Conservation (phyloP, 768 basidiomycete species). For the Agrocybe chaxingu region DNA sequence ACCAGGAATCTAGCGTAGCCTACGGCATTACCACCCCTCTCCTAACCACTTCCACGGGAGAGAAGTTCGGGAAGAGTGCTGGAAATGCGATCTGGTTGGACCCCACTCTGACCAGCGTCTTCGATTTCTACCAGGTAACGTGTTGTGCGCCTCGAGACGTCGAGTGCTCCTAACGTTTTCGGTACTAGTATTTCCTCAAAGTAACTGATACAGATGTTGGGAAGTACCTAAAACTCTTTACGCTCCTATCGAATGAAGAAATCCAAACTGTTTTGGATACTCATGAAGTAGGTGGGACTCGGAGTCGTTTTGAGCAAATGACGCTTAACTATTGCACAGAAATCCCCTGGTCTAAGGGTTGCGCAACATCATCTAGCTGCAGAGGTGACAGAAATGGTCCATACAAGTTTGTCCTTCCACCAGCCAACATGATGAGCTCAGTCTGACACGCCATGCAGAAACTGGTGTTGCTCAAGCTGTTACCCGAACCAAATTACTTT, state of each 20-base stretch:
- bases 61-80: constrained; percentile 97
- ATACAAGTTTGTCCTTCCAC: constrained; percentile 26
- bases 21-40: constrained; percentile 94
- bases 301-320: neutral
- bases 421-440: neutral
- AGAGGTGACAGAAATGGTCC: constrained; percentile 54
- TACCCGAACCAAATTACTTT: constrained; percentile 41
- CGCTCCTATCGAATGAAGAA: constrained; percentile 58
- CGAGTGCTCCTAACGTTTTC: neutral
- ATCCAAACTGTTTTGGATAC: constrained; percentile 53
- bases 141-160: constrained; percentile 1
- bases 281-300: constrained; percentile 47
- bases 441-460: constrained; percentile 23
- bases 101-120: constrained; percentile 70
- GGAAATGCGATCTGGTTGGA: constrained; percentile 96
- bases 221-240: constrained; percentile 79
- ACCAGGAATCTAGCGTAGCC: constrained; percentile 31
- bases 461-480: constrained; percentile 36
- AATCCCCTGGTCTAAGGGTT: constrained; percentile 38
- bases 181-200: constrained; percentile 82
- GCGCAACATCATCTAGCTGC: constrained; percentile 48
- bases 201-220: constrained; percentile 78
- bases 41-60: constrained; percentile 82
- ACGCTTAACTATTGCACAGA: constrained; percentile 18
- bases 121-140: constrained; percentile 91